phyloP scores from a whole-genome alignment of 768 basidiomycete species.

The Kwoniella sp. region DNA sequence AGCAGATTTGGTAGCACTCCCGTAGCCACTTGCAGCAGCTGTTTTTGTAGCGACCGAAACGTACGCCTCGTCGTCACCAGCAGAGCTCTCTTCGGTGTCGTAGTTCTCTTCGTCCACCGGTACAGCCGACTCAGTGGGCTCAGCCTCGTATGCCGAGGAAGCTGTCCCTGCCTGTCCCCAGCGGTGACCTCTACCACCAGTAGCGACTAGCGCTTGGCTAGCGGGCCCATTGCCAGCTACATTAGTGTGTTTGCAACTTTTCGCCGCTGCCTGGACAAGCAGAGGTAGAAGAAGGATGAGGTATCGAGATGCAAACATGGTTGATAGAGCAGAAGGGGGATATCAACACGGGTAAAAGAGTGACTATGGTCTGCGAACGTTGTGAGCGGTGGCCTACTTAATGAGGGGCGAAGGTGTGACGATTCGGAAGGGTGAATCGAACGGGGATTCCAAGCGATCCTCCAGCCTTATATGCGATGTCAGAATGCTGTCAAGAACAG shows the following conservation, averaged over 20 bases:
- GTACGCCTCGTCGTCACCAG: neutral
- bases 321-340: neutral
- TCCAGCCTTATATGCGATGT: too few species aligned
- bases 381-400: too few species aligned
- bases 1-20: neutral
- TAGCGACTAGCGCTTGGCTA: conserved; percentile 17
- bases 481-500: neutral
- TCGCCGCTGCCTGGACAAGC: conserved; percentile 2
- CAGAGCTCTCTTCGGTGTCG: neutral
- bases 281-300: conserved; percentile 11
- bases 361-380: neutral
- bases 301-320: neutral
- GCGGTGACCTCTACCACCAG: conserved; percentile 6
- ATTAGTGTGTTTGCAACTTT: conserved; percentile 2
- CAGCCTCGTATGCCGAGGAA: neutral
- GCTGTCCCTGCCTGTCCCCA: conserved; percentile 7
- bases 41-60: neutral
- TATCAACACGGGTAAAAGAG: conserved; percentile 4
- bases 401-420: too few species aligned
- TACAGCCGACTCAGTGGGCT: neutral
- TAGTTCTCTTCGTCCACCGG: neutral
- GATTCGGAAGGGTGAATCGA: neutral
- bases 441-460: neutral
- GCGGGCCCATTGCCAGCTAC: neutral
- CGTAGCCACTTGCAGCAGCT: neutral